Evolutionary conservation across 345 rosid genomes (phyloP).

Genomic region (Eucalyptus marginata): DNA sequence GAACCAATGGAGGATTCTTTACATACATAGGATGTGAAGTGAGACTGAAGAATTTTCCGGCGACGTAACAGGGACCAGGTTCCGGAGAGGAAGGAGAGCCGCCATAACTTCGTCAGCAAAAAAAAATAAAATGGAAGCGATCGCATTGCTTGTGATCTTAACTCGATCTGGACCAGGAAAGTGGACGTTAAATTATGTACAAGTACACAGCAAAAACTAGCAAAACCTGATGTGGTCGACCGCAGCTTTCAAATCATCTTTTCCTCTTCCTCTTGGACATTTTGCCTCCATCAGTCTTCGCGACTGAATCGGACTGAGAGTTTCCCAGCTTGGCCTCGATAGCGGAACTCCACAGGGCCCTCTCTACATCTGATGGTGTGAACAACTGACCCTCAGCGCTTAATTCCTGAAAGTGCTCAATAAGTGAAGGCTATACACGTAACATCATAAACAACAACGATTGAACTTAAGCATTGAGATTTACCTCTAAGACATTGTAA

Average conservation of each 20-base stretch:
- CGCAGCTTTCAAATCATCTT: conserved; percentile 10
- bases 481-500: not conserved
- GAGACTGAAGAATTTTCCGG: not conserved
- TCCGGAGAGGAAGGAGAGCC: not conserved
- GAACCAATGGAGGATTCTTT: not conserved
- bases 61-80: not conserved
- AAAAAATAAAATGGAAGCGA: not conserved
- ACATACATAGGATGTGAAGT: not conserved
- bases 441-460: too few relatives aligned
- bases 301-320: not conserved
- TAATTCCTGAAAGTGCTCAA: conserved; percentile 36
- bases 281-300: conserved; percentile 11
- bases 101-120: not conserved
- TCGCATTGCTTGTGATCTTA: not conserved
- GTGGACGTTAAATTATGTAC: not conserved
- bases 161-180: not conserved
- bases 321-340: conserved; percentile 20
- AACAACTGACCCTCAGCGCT: conserved; percentile 35
- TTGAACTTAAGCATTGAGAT: not conserved
- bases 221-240: not conserved
- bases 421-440: not conserved
- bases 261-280: conserved; percentile 56
- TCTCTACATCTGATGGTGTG: conserved; percentile 75
- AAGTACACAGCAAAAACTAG: not conserved
- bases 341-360: conserved; percentile 75